Evolutionary conservation across 2,329 filamentous ascomycete genomes (phyloP).

Genomic region (Colletotrichum sp.): DNA sequence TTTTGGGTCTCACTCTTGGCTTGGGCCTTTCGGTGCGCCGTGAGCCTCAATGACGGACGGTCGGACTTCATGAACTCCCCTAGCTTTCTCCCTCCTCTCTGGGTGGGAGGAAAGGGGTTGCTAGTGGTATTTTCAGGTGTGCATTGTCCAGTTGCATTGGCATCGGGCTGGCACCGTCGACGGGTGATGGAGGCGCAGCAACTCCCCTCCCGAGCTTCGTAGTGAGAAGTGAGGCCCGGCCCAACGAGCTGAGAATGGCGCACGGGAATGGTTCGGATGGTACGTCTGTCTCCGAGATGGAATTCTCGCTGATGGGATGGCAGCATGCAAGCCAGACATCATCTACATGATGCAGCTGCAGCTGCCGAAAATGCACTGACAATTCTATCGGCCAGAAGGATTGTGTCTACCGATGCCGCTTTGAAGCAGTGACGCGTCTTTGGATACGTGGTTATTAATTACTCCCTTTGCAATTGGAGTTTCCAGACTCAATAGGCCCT

Average conservation of each 20-base stretch:
- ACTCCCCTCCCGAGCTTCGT: neutral
- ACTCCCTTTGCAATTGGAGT: neutral
- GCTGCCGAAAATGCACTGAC: neutral
- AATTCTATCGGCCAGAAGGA: neutral
- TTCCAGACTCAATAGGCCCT: neutral
- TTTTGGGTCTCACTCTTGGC: neutral
- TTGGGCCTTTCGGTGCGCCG: neutral
- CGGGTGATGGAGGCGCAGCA: constrained; percentile 10
- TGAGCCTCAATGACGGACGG: neutral
- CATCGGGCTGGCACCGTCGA: neutral
- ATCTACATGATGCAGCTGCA: neutral
- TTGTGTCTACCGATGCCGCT: neutral
- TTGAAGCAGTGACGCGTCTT: neutral
- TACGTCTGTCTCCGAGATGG: neutral
- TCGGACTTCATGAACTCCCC: neutral
- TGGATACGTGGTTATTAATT: neutral
- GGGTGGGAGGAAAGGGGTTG: neutral
- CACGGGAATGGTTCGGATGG: neutral
- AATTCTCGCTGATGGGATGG: neutral
- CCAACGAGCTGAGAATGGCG: neutral
- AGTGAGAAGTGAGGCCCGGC: neutral
- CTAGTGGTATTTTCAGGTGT: constrained; percentile 7
- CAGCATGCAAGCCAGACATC: neutral
- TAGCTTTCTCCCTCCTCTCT: neutral
- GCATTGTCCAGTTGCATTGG: neutral